phyloP scores from a whole-genome alignment of 1,284 basidiomycete genomes.

The Leccinum colubrinum region DNA sequence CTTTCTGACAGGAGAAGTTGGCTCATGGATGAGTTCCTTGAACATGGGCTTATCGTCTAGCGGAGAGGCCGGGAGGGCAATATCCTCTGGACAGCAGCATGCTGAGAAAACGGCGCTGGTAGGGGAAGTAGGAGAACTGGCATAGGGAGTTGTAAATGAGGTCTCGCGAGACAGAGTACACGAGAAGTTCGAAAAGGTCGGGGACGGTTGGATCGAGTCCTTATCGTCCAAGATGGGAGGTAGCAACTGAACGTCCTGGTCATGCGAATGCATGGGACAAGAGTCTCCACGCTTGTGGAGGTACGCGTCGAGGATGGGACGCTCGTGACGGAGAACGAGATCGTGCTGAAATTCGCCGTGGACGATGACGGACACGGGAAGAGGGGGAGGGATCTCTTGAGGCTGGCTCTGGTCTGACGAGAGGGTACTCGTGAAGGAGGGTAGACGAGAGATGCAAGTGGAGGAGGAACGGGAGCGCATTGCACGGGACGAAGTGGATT shows the following conservation, averaged over 20 bases:
- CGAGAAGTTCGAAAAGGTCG: conserved; percentile 29
- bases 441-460: conserved; percentile 31
- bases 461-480: conserved; percentile 34
- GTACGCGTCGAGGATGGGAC: conserved; percentile 9
- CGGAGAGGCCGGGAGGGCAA: conserved; percentile 28
- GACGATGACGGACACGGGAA: conserved; percentile 32
- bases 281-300: conserved; percentile 14
- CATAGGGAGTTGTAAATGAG: conserved; percentile 22
- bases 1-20: background rate
- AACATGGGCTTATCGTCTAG: conserved; percentile 10
- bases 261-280: conserved; percentile 7
- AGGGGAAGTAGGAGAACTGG: conserved; percentile 25
- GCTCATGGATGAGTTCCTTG: background rate
- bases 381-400: conserved; percentile 26
- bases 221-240: conserved; percentile 24
- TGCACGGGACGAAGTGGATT: conserved; percentile 28
- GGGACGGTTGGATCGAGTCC: conserved; percentile 28
- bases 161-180: conserved; percentile 28
- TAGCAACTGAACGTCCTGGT: conserved; percentile 22
- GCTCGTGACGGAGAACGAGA: conserved; percentile 20
- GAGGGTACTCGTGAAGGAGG: conserved; percentile 34
- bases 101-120: conserved; percentile 17
- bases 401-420: conserved; percentile 34
- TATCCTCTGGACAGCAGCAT: conserved; percentile 27
- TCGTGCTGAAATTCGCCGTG: conserved; percentile 31